Conservation (phyloP, 495 filamentous ascomycete genomes). For the Clavariopsis aquatica region DNA sequence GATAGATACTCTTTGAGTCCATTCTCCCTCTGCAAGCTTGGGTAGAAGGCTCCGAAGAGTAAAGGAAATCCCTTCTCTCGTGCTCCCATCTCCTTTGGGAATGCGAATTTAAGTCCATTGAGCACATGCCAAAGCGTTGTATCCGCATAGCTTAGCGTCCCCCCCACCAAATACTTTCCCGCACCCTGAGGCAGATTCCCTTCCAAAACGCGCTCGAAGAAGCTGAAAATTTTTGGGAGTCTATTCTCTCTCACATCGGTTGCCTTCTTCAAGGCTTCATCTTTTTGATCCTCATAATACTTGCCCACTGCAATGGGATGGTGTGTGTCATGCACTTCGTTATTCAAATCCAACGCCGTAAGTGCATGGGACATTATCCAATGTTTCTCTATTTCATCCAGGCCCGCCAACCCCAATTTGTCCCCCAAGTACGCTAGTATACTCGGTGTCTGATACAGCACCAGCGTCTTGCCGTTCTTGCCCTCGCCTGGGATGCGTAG, state of each 20-base stretch:
- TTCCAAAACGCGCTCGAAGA: conserved; percentile 62
- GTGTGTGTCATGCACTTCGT: conserved; percentile 68
- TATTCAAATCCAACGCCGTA: conserved; percentile 67
- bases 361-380: conserved; percentile 59
- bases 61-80: conserved; percentile 51
- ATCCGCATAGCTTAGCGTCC: conserved; percentile 64
- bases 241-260: conserved; percentile 58
- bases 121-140: conserved; percentile 66
- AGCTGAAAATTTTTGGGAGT: conserved; percentile 65
- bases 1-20: conserved; percentile 61
- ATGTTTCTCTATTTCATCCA: conserved; percentile 51
- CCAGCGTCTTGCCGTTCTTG: conserved; percentile 45
- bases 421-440: conserved; percentile 64
- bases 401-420: conserved; percentile 54
- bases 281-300: conserved; percentile 71
- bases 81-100: conserved; percentile 60
- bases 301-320: conserved; percentile 58
- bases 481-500: conserved; percentile 56
- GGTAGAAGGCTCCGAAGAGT: conserved; percentile 58
- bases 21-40: conserved; percentile 55
- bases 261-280: conserved; percentile 54
- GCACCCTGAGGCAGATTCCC: conserved; percentile 52
- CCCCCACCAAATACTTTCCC: conserved; percentile 61
- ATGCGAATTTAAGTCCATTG: conserved; percentile 58
- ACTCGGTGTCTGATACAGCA: conserved; percentile 64